phyloP scores from a whole-genome alignment of 306 rosid species.

The Prinsepia uniflora region DNA sequence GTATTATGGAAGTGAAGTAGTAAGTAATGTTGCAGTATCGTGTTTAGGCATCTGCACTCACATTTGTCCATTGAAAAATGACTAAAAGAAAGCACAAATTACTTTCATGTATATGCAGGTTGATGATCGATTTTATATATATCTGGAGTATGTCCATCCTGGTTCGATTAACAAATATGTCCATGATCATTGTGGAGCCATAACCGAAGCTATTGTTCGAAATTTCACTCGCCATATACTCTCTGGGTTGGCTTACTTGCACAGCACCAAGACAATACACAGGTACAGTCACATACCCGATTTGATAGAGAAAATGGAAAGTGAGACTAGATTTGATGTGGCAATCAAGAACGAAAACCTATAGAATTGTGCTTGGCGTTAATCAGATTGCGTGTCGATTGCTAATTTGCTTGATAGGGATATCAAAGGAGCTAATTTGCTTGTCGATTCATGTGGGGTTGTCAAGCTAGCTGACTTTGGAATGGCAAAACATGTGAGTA shows the following conservation, averaged over 20 bases:
- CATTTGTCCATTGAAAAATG: slow-evolving; percentile 4
- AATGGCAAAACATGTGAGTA: slow-evolving; percentile 94
- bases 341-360: not conserved
- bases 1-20: slow-evolving; percentile 90
- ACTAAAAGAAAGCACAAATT: slow-evolving; percentile 11
- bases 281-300: slow-evolving; percentile 38
- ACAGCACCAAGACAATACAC: slow-evolving; percentile 82
- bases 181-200: slow-evolving; percentile 91
- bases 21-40: slow-evolving; percentile 41
- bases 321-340: not conserved
- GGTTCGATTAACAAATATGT: slow-evolving; percentile 91
- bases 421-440: slow-evolving; percentile 95
- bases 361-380: not conserved
- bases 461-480: slow-evolving; percentile 99
- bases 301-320: not conserved
- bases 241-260: slow-evolving; percentile 91
- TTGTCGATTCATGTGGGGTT: slow-evolving; percentile 88
- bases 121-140: slow-evolving; percentile 73
- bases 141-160: slow-evolving; percentile 89
- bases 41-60: slow-evolving; percentile 22
- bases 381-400: not conserved
- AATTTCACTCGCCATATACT: slow-evolving; percentile 93
- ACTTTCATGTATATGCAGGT: slow-evolving; percentile 55
- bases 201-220: slow-evolving; percentile 89
- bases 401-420: slow-evolving; percentile 48